Base-by-base conservation (phyloP, 495 filamentous ascomycete genomes). In the Neurospora sp. region DNA sequence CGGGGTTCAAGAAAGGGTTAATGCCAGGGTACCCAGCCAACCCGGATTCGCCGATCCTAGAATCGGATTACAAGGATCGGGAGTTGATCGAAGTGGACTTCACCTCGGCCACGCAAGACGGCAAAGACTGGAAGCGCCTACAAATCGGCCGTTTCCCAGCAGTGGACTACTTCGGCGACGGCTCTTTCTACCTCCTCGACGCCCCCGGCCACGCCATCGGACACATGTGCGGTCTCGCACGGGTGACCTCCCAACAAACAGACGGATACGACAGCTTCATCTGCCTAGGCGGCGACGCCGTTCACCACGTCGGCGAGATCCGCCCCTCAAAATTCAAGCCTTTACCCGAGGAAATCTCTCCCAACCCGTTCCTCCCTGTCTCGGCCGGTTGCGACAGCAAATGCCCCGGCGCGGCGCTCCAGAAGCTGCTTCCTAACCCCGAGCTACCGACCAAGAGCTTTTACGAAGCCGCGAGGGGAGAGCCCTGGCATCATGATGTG, bases 161-260 rank as follows among this genome's bases (percentile, higher is more conserved):
- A 0, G 74, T 86, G 20, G 90, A 93, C 76, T 90, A 87, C 74
- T 90, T 89, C 74, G 82, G 81, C 9, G 89, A 90, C 74, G 88
- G 89, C 9, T 85, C 83, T 31, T 86, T 90, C 72, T 89, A 88
- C 77, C 81, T 90, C 44, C 81, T 90, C 65, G 82, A 88, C 74
- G 73, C 84, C 0, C 87, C 88, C 4, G 89, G 89, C 14, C 89
- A 90, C 72, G 81, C 83, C 12, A 78, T 84, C 39, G 89, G 89
- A 0, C 89, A 91, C 74, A 81, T 90, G 4, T 84, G 84, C 72
- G 89, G 74, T 1, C 79, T 91, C 5, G 89, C 86, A 10, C 79
- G 88, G 2, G 86, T 85, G 10, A 87, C 85, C 0, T 72, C 76
- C 8, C 69, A 70, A 27, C 31, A 20, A n/a, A 14, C n/a, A 12